Base-by-base conservation (phyloP, 1,284 basidiomycete species). In the Mixia osmundae region DNA sequence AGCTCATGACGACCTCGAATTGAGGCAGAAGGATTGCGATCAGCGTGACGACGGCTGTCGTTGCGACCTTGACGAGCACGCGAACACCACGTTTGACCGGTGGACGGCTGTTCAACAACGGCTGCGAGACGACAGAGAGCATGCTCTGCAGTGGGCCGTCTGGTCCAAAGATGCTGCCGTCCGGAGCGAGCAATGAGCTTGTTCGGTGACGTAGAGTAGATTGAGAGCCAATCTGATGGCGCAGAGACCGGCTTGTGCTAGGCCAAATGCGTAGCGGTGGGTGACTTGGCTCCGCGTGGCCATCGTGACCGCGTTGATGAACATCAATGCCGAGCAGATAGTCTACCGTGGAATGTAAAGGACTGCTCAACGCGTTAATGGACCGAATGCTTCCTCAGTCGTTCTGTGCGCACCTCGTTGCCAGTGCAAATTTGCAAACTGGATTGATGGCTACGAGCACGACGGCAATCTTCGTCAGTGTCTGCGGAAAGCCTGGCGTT, bases 401-500 rank as follows among this genome's bases (percentile, higher is more conserved):
- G 16, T 8, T 9, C 3, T 6, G 20, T 10, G 30, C 30, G 32
- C n/a, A 37, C 41, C 35, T 22, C 12, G 37, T 37, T 5, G 36
- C 40, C 12, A 43, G 21, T 5, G 41, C 32, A 23, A 27, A 34
- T 15, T 34, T 30, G 30, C 19, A 43, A 64, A 85, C 50, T 12
- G 82, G 78, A 44, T 72, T 76, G 40, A 91, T 59, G 18, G 87
- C 82, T 26, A 95, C 72, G 61, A 85, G 72, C 77, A 82, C 87
- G 30, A 91, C 64, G 4, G 74, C 75, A 18, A 78, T 46, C 33
- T 70, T 59, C 53, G 89, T 95, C 10, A 94, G 58, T 3, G 59
- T 48, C 2, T 63, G 58, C 34, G 75, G 80, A 54, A 78, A 89
- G 11, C 72, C 77, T 3, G 71, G 65, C 0, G 73, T 76, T 21